Conservation (phyloP, 177 flowering plant genomes). For the Tripterygium wilfordii region DNA sequence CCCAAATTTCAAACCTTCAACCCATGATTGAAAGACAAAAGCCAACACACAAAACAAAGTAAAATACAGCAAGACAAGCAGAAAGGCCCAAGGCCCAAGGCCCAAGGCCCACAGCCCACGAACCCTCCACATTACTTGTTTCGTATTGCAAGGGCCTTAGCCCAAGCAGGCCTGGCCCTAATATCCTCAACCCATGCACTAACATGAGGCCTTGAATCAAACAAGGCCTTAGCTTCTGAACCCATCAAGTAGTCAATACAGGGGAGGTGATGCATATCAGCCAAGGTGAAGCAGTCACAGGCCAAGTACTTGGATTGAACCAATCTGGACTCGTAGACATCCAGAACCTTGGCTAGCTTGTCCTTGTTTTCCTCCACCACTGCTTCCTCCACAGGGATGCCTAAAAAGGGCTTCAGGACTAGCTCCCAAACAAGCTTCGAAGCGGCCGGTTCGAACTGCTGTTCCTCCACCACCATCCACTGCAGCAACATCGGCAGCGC, state of each 20-base stretch:
- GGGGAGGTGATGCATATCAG: constrained; percentile 60
- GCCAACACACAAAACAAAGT: background rate
- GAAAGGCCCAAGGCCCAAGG: background rate
- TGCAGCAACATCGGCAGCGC: constrained; percentile 21
- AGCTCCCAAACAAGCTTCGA: constrained; percentile 42
- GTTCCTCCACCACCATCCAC: constrained; percentile 65
- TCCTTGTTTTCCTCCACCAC: constrained; percentile 35
- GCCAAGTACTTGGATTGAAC: constrained; percentile 46
- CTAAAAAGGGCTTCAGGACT: constrained; percentile 27
- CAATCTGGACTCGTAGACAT: constrained; percentile 51
- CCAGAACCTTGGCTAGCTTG: constrained; percentile 46
- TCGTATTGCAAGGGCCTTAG: constrained; percentile 20
- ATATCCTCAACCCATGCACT: constrained; percentile 44
- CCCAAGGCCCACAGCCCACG: background rate
- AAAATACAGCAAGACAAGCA: no score
- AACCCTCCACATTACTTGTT: background rate
- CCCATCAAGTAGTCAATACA: constrained; percentile 23
- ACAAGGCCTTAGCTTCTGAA: constrained; percentile 23
- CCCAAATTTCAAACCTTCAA: no score
- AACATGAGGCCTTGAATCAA: constrained; percentile 23
- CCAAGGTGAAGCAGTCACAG: constrained; percentile 43
- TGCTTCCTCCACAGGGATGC: constrained; percentile 28
- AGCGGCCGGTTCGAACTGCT: constrained; percentile 38
- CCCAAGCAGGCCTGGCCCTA: constrained; percentile 54
- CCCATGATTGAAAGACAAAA: background rate